Conservation (phyloP, 1,284 basidiomycete genomes). For the Prillingera fragicola region DNA sequence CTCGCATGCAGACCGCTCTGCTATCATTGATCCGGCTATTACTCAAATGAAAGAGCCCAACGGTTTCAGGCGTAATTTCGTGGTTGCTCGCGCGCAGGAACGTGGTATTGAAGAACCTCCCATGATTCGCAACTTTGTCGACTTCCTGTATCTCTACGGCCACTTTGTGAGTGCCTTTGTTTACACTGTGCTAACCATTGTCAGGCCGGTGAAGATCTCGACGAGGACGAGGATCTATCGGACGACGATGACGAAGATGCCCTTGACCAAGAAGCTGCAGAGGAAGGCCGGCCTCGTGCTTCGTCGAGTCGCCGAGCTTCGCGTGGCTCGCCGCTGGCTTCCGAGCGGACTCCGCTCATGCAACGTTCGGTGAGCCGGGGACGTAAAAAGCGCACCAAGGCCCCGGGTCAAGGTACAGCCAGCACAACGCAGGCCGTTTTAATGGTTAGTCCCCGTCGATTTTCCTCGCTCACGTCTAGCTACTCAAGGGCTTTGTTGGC, state of each 20-base stretch:
- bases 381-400: conserved; percentile 53
- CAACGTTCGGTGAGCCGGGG: conserved; percentile 48
- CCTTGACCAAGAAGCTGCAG: conserved; percentile 18
- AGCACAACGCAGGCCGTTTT: conserved; percentile 81
- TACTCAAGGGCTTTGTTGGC: conserved; percentile 92
- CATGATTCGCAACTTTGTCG: conserved; percentile 78
- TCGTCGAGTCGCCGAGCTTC: not conserved
- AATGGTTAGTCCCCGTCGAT: conserved; percentile 58
- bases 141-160: conserved; percentile 86
- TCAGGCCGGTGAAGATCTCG: conserved; percentile 88
- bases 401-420: conserved; percentile 67
- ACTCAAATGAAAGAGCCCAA: conserved; percentile 89
- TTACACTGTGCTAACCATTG: not conserved
- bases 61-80: conserved; percentile 83
- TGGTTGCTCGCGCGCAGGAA: conserved; percentile 64
- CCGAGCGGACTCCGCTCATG: conserved; percentile 13
- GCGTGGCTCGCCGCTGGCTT: conserved; percentile 2
- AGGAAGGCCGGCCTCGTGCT: conserved; percentile 4
- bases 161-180: conserved; percentile 67
- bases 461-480: conserved; percentile 48
- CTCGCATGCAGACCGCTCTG: conserved; percentile 56
- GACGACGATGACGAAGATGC: conserved; percentile 52
- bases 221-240: conserved; percentile 68
- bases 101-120: conserved; percentile 60
- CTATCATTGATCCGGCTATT: conserved; percentile 60